Conservation (phyloP, 108 stramenopile species). For the Cyclotella atomus region DNA sequence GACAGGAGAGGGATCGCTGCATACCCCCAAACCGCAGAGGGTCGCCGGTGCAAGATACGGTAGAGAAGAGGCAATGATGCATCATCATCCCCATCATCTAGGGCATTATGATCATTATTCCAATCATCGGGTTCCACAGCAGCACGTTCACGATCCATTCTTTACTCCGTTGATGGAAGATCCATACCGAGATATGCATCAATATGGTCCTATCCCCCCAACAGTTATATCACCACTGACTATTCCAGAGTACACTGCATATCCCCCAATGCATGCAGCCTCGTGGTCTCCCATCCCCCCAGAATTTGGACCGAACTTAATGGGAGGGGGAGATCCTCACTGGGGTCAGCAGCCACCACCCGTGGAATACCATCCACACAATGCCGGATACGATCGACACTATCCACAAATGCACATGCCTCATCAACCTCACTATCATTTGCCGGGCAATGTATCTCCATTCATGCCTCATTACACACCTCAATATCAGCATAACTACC, state of each 20-base stretch:
- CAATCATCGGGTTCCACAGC: neutral
- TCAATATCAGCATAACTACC: neutral
- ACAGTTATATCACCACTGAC: slow-evolving; percentile 34
- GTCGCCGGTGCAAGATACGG: neutral
- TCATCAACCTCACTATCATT: slow-evolving; percentile 5
- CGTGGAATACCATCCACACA: neutral
- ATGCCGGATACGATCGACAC: slow-evolving; percentile 7
- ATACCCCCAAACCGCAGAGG: neutral
- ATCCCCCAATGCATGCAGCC: slow-evolving; percentile 3
- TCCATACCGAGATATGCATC: neutral
- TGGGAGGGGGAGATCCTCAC: neutral
- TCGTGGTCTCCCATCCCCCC: slow-evolving; percentile 23
- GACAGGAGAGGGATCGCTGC: neutral
- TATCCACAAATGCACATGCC: slow-evolving; percentile 10
- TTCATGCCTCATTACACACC: slow-evolving; percentile 14
- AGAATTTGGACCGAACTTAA: slow-evolving; percentile 11
- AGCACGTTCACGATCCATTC: slow-evolving; percentile 5
- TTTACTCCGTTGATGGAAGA: slow-evolving; percentile 2
- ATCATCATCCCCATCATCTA: neutral
- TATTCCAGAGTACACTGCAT: slow-evolving; percentile 12
- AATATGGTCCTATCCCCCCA: slow-evolving; percentile 1
- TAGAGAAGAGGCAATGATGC: neutral
- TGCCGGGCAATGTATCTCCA: slow-evolving; percentile 28
- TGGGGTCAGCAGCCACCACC: neutral
- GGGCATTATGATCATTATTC: slow-evolving; percentile 6